Base-by-base conservation (phyloP, 2,329 filamentous ascomycete genomes). In the Colletotrichum truncatum region DNA sequence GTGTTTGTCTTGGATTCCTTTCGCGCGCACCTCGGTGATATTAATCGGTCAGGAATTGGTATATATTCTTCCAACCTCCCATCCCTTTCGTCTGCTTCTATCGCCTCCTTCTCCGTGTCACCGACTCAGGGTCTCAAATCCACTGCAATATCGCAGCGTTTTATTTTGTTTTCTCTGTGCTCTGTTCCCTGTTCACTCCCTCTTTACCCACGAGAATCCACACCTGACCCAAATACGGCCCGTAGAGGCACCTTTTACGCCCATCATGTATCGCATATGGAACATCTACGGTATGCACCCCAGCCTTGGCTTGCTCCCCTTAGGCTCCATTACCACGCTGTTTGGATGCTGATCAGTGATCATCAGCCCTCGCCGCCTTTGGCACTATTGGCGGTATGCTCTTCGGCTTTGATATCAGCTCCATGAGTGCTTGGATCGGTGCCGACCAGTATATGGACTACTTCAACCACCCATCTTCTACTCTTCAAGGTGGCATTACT, bases 391-490 rank as follows among this genome's bases (percentile, higher is more conserved):
- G 78, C 67, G 78, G 78, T 56, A 78, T 78, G 73, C 75, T 80
- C 32, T 86, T 86, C 68, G 84, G 83, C 62, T 88, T 88, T 73
- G 85, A 87, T 67, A 86, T 87, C 64, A 82, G 81, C 26, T 87
- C 85, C 62, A 87, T 87, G 82, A 84, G 82, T 14, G 86, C 85
- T 62, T 87, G 87, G 71, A 84, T 87, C 66, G 82, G 82, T 26
- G 82, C 82, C 11, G 67, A 79, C 6, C 78, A 84, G 59, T 87
- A 87, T 70, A 78, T 83, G 58, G 78, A 82, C 2, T 87, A 82
- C 75, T 87, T 87, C 73, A 71, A 82, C 74, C 77, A 80, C 18
- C 82, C 83, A 0, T 75, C 75, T 8, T 79, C 78, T 21, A 75
- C 82, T 16, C 75, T 78, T 10, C 84, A 86, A 68, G 84, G 84